phyloP scores from a whole-genome alignment of 306 rosid genomes.

The Adenanthera pavonina region DNA sequence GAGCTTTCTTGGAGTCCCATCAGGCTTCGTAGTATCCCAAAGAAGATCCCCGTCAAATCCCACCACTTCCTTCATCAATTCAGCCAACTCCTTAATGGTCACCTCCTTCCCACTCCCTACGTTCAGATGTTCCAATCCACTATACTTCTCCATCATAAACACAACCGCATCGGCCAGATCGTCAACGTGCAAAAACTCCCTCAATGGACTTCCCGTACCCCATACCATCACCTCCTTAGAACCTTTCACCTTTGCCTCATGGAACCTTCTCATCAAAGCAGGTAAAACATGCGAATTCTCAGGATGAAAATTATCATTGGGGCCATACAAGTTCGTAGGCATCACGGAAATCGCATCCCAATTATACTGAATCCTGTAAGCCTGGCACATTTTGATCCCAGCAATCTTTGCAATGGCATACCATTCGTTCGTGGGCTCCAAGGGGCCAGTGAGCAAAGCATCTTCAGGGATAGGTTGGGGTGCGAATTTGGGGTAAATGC shows the following conservation, averaged over 20 bases:
- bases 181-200: conserved; percentile 93
- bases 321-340: conserved; percentile 93
- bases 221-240: conserved; percentile 89
- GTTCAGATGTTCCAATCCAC: conserved; percentile 76
- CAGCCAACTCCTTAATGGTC: conserved; percentile 83
- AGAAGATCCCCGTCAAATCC: conserved; percentile 84
- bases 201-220: conserved; percentile 88
- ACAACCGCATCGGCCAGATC: conserved; percentile 82
- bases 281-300: conserved; percentile 93
- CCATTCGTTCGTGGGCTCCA: conserved; percentile 97
- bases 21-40: conserved; percentile 88
- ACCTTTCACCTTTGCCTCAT: conserved; percentile 80
- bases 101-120: conserved; percentile 94
- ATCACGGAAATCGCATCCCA: conserved; percentile 92
- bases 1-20: conserved; percentile 92
- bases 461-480: conserved; percentile 89
- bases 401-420: conserved; percentile 94
- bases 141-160: conserved; percentile 78
- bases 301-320: conserved; percentile 80
- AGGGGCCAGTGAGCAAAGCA: conserved; percentile 77
- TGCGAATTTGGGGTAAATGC: conserved; percentile 92
- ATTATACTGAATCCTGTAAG: conserved; percentile 74
- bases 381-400: conserved; percentile 95
- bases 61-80: conserved; percentile 85
- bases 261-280: conserved; percentile 88